Evolutionary conservation across 2,329 filamentous ascomycete species (phyloP).

Genomic region (Hysterium pulicare): DNA sequence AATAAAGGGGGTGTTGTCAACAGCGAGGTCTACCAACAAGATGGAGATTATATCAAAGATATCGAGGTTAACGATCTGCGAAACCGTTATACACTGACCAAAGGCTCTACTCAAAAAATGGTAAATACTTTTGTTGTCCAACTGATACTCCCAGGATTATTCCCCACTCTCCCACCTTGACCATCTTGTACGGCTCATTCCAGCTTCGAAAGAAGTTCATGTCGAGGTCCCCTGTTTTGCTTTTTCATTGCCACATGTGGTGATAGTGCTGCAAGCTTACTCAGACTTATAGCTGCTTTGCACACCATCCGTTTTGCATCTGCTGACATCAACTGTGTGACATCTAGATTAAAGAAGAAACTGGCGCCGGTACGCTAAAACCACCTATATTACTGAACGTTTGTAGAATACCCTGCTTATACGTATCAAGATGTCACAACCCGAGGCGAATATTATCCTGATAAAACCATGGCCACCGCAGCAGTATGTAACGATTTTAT

Average conservation of each 20-base stretch:
- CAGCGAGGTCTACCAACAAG: constrained; percentile 87
- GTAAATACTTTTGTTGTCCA: constrained; percentile 79
- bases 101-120: constrained; percentile 97
- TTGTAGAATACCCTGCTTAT: constrained; percentile 59
- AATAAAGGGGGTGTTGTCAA: constrained; percentile 48
- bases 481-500: constrained; percentile 59
- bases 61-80: constrained; percentile 98
- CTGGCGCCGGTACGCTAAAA: constrained; percentile 97
- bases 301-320: constrained; percentile 69
- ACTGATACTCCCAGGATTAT: constrained; percentile 60
- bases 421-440: constrained; percentile 92
- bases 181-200: constrained; percentile 22
- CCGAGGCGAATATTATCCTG: constrained; percentile 91
- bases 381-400: constrained; percentile 61
- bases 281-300: constrained; percentile 40
- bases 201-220: constrained; percentile 26
- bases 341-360: constrained; percentile 99
- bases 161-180: constrained; percentile 23
- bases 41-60: constrained; percentile 97
- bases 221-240: constrained; percentile 19
- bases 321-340: constrained; percentile 89
- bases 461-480: constrained; percentile 94
- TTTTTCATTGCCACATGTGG: constrained; percentile 23
- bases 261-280: constrained; percentile 47
- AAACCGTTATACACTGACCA: constrained; percentile 95